These are phyloP conservation scores for Botryotinia convoluta DNA, from an alignment of 2,329 filamentous ascomycete genomes.

Conservation along the genomic window DNA sequence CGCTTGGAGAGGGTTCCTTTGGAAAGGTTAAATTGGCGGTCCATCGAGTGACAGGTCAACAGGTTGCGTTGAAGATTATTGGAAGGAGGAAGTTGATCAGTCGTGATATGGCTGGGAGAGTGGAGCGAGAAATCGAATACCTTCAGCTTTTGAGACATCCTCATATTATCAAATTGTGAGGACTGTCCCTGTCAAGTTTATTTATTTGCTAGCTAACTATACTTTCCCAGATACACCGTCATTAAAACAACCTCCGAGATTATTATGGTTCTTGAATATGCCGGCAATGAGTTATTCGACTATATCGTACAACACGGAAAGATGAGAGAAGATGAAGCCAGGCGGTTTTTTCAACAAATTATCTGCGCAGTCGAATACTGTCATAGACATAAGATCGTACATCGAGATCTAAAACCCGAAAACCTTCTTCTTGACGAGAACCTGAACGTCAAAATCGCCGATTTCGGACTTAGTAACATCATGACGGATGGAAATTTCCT, in stretches of 20 bases:
- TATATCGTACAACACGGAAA: slow-evolving; percentile 94
- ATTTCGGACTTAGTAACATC: slow-evolving; percentile 98
- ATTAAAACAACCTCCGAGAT: slow-evolving; percentile 94
- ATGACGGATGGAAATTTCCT: slow-evolving; percentile 99
- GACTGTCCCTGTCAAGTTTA: slow-evolving; percentile 26
- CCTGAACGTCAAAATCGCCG: slow-evolving; percentile 98
- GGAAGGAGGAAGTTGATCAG: slow-evolving; percentile 94
- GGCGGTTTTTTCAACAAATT: slow-evolving; percentile 98
- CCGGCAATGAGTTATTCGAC: slow-evolving; percentile 93
- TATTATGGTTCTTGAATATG: slow-evolving; percentile 98
- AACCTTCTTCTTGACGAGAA: slow-evolving; percentile 93
- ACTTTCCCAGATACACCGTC: slow-evolving; percentile 72
- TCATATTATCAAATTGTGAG: slow-evolving; percentile 97
- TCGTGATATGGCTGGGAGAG: slow-evolving; percentile 94
- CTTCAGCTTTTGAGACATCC: slow-evolving; percentile 92
- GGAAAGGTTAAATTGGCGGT: slow-evolving; percentile 97
- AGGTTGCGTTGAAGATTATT: slow-evolving; percentile 98
- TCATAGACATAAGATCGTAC: slow-evolving; percentile 97
- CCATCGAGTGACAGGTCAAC: slow-evolving; percentile 86
- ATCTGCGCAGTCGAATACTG: slow-evolving; percentile 98
- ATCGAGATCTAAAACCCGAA: slow-evolving; percentile 95
- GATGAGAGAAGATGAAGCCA: slow-evolving; percentile 87
- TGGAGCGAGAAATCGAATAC: slow-evolving; percentile 98
- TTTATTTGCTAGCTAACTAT: slow-evolving; percentile 31
- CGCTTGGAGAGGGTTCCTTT: slow-evolving; percentile 93